phyloP scores from a whole-genome alignment of 257 asterid genomes.

The Capsicum pubescens region DNA sequence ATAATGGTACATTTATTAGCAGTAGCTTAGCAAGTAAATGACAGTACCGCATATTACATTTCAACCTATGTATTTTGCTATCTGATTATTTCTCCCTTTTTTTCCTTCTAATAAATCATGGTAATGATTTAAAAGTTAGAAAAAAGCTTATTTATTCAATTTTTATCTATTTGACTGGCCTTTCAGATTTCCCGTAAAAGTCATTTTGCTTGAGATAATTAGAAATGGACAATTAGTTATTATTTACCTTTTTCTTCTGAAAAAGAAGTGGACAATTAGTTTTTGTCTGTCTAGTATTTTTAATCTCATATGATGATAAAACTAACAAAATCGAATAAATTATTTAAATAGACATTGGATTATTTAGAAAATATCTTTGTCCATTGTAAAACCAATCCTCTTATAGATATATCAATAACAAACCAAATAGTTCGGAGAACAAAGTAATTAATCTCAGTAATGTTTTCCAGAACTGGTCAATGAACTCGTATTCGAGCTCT shows the following conservation, averaged over 20 bases:
- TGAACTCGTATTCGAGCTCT: not conserved
- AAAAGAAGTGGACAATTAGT: too few relatives aligned
- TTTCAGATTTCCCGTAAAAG: not conserved
- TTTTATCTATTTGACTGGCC: not conserved
- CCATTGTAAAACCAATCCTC: not conserved
- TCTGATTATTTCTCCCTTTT: not conserved
- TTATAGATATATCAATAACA: not conserved
- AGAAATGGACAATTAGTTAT: not conserved
- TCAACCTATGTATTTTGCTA: not conserved
- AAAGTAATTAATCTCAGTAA: not conserved
- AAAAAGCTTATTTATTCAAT: not conserved
- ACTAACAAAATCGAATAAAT: not conserved
- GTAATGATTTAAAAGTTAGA: not conserved
- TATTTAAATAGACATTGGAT: not conserved
- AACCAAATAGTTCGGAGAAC: not conserved
- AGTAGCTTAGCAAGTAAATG: not conserved
- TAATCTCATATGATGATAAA: not conserved
- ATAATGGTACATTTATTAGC: not conserved
- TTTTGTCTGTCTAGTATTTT: not conserved
- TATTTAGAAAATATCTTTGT: not conserved
- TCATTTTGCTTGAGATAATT: not conserved
- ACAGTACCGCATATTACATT: not conserved
- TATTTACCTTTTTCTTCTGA: not conserved
- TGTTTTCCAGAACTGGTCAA: not conserved
- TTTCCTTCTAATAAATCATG: not conserved